These are phyloP conservation scores for Rhynchospora pubera DNA, from an alignment of 176 grass and related monocot genomes.

Conservation along the genomic window DNA sequence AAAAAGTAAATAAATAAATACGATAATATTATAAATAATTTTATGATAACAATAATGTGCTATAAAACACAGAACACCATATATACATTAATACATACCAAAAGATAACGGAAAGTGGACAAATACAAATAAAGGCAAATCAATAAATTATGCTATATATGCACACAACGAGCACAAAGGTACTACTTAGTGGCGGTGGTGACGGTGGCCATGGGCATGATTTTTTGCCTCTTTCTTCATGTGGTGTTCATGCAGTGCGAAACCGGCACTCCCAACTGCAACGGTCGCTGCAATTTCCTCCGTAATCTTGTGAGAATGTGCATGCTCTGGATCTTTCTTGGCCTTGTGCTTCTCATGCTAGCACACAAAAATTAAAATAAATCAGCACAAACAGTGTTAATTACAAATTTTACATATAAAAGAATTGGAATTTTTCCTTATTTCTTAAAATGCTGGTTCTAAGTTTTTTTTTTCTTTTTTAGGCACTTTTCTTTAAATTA, in stretches of 20 bases:
- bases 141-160: too few species aligned
- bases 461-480: too few species aligned
- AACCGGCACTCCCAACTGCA: slow-evolving; percentile 28
- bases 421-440: too few species aligned
- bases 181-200: neutral
- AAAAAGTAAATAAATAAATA: too few species aligned
- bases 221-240: slow-evolving; percentile 46
- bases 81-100: slow-evolving; percentile 5
- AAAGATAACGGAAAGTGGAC: neutral
- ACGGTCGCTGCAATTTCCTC: slow-evolving; percentile 24
- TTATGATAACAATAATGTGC: slow-evolving; percentile 4
- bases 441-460: too few species aligned
- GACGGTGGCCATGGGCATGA: slow-evolving; percentile 1
- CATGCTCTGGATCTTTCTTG: slow-evolving; percentile 26
- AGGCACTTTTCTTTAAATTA: too few species aligned
- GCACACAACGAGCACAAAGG: too few species aligned
- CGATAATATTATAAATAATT: too few species aligned
- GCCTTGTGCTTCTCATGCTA: slow-evolving; percentile 38
- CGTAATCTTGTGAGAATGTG: slow-evolving; percentile 24
- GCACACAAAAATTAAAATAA: neutral
- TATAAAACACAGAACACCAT: slow-evolving; percentile 11
- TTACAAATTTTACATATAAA: neutral
- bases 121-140: too few species aligned
- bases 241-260: slow-evolving; percentile 40
- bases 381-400: too few species aligned